These are phyloP conservation scores for Scytalidium sp. DNA, from an alignment of 2,329 filamentous ascomycete species.

Conservation along the genomic window DNA sequence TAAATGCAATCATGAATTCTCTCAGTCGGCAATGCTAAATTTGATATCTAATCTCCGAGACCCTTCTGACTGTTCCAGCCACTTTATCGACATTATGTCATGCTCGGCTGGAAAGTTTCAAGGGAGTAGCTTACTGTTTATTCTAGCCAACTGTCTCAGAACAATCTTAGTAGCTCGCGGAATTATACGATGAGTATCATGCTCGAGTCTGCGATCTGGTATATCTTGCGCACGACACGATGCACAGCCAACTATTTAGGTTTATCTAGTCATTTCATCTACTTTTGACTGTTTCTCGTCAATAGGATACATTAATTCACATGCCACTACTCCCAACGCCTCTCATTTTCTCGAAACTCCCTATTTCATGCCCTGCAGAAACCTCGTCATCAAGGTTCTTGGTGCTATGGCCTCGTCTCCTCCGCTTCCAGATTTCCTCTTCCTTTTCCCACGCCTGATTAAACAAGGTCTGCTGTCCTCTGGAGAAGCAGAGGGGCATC, in stretches of 20 bases:
- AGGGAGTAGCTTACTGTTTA: too few relatives aligned
- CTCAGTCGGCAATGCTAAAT: too few relatives aligned
- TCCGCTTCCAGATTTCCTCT: conserved; percentile 33
- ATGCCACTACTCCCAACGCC: conserved; percentile 23
- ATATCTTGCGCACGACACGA: too few relatives aligned
- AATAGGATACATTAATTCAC: conserved; percentile 8
- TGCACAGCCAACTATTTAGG: background rate
- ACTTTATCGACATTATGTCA: too few relatives aligned
- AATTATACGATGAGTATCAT: too few relatives aligned
- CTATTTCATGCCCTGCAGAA: conserved; percentile 1
- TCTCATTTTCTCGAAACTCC: conserved; percentile 24
- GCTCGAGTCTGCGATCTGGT: too few relatives aligned
- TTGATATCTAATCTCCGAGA: too few relatives aligned
- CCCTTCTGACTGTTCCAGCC: too few relatives aligned
- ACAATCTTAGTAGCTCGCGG: too few relatives aligned
- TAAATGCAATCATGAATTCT: too few relatives aligned
- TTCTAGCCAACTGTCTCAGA: background rate
- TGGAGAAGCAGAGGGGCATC: conserved; percentile 56
- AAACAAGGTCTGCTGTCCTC: conserved; percentile 67
- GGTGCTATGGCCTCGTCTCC: conserved; percentile 2
- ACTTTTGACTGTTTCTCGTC: conserved; percentile 23
- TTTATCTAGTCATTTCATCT: background rate
- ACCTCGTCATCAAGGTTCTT: background rate
- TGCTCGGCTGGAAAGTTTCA: too few relatives aligned
- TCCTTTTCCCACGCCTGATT: conserved; percentile 67